These are phyloP conservation scores for Vanrija pseudolonga DNA, from an alignment of 1,284 basidiomycete genomes.

Conservation along the genomic window DNA sequence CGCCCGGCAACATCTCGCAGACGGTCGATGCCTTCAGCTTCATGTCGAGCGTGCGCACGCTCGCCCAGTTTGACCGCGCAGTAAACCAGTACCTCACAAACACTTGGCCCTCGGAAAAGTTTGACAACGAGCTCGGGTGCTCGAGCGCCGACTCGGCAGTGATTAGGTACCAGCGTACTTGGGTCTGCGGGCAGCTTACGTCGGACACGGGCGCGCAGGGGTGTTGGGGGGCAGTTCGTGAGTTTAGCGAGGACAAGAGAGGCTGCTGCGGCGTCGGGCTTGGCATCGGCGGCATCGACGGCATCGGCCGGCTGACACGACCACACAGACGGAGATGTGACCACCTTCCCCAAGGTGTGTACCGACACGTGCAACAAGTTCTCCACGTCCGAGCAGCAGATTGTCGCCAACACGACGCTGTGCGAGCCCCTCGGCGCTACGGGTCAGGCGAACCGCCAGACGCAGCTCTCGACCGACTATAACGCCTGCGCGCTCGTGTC, in stretches of 20 bases:
- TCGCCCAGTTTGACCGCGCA: too few relatives aligned
- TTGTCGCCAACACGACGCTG: slow-evolving; percentile 27
- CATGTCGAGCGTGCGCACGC: too few relatives aligned
- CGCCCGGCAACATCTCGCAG: too few relatives aligned
- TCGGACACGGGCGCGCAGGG: slow-evolving; percentile 20
- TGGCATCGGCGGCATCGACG: neutral
- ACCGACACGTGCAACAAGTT: slow-evolving; percentile 40
- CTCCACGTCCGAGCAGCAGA: slow-evolving; percentile 23
- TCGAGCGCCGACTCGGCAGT: slow-evolving; percentile 27
- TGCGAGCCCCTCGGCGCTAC: slow-evolving; percentile 9
- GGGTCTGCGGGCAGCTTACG: slow-evolving; percentile 37
- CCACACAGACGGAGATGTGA: slow-evolving; percentile 20
- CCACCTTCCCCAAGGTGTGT: slow-evolving; percentile 40
- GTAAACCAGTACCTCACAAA: too few relatives aligned
- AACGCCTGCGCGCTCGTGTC: slow-evolving; percentile 49
- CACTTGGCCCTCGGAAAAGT: slow-evolving; percentile 19
- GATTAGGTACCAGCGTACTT: slow-evolving; percentile 41
- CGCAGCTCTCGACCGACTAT: slow-evolving; percentile 45
- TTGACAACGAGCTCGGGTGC: slow-evolving; percentile 39
- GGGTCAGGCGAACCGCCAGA: slow-evolving; percentile 20
- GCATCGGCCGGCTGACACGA: too few relatives aligned
- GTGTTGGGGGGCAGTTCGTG: slow-evolving; percentile 33
- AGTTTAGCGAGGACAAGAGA: slow-evolving; percentile 8
- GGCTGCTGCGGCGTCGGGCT: neutral
- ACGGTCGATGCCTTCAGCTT: too few relatives aligned